These are phyloP conservation scores for Euclidium syriacum DNA, from an alignment of 345 rosid species.

Conservation along the genomic window DNA sequence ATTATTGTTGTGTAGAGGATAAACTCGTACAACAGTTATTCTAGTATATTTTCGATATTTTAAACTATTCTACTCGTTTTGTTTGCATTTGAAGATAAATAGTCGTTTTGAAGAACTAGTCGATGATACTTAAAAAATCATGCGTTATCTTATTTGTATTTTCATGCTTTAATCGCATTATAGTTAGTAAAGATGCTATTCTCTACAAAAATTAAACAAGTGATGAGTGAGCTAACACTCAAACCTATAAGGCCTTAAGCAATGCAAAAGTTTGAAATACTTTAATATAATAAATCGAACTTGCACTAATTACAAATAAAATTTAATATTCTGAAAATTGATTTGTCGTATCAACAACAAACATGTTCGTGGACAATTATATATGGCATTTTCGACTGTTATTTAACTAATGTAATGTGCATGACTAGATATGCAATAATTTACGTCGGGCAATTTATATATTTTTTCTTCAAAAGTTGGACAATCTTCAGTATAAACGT, in stretches of 20 bases:
- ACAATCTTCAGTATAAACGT: conserved; percentile 1
- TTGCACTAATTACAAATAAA: not conserved
- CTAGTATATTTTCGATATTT: too few species aligned
- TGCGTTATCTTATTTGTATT: too few species aligned
- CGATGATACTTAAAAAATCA: too few species aligned
- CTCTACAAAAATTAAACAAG: not conserved
- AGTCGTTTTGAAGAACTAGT: too few species aligned
- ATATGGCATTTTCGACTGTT: not conserved
- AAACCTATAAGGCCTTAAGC: not conserved
- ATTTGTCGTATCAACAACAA: conserved; percentile 23
- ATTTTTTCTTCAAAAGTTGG: not conserved
- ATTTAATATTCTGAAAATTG: not conserved
- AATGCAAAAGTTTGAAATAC: not conserved
- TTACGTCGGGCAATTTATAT: not conserved
- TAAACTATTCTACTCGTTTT: too few species aligned
- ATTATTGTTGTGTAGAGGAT: too few species aligned
- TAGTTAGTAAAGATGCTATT: not conserved
- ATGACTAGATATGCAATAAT: conserved; percentile 28
- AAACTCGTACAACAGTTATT: too few species aligned
- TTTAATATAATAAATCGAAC: not conserved
- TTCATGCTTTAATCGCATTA: too few species aligned
- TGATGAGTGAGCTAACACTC: not conserved
- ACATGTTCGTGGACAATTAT: conserved; percentile 21
- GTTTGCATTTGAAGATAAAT: too few species aligned
- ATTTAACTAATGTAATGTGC: conserved; percentile 17